Conservation (phyloP, 129 eudicot genomes). For the Apium graveolens region DNA sequence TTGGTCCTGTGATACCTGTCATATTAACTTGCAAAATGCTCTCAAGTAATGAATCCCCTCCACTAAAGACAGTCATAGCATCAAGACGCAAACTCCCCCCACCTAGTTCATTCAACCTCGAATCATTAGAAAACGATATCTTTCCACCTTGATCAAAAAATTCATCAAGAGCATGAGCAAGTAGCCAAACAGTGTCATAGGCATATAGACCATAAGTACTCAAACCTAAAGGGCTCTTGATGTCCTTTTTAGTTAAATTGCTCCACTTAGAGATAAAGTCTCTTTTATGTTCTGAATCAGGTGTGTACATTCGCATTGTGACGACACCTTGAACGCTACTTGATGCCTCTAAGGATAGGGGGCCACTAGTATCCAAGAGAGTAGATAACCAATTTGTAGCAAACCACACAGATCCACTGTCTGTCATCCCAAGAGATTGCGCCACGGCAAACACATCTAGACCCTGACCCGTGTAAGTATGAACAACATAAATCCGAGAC, state of each 20-base stretch:
- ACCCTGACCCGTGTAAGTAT: constrained; percentile 41
- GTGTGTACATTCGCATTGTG: constrained; percentile 38
- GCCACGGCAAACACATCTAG: constrained; percentile 40
- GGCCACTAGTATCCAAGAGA: constrained; percentile 35
- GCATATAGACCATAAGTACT: constrained; percentile 53
- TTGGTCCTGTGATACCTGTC: constrained; percentile 63
- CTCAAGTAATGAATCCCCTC: constrained; percentile 42
- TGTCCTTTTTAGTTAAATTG: constrained; percentile 28
- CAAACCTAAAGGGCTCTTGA: constrained; percentile 25
- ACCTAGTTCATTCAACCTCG: constrained; percentile 21
- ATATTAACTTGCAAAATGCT: constrained; percentile 39
- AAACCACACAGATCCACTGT: constrained; percentile 71
- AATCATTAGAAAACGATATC: constrained; percentile 47
- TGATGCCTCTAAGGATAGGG: constrained; percentile 24
- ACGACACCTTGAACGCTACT: constrained; percentile 51
- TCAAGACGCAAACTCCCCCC: constrained; percentile 34
- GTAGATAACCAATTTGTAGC: constrained; percentile 68
- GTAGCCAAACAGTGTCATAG: constrained; percentile 63
- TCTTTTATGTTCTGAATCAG: constrained; percentile 39
- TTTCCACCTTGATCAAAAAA: constrained; percentile 52
- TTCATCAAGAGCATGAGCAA: constrained; percentile 60
- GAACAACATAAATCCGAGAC: constrained; percentile 57
- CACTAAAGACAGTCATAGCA: constrained; percentile 50
- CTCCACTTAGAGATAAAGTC: constrained; percentile 51
- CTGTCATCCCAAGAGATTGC: constrained; percentile 49